Evolutionary conservation across 495 filamentous ascomycete genomes (phyloP).

Genomic region (Penicillium verhagenii): DNA sequence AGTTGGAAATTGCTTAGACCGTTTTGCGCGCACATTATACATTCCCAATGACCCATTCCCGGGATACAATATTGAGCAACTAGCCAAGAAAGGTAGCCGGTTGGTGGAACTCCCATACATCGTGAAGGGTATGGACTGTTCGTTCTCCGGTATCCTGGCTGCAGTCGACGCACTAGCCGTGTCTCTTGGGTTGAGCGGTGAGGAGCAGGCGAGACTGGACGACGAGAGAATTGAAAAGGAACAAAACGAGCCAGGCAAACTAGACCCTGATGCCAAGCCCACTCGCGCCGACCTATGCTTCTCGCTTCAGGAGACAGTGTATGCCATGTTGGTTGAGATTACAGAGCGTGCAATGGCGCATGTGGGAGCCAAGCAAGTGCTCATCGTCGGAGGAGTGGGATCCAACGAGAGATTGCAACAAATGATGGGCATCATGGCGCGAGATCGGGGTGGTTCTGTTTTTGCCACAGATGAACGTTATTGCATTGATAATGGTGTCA

Average conservation of each 20-base stretch:
- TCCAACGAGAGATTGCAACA: constrained; percentile 93
- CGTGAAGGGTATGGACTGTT: constrained; percentile 98
- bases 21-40: constrained; percentile 84
- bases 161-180: constrained; percentile 75
- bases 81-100: constrained; percentile 74
- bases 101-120: constrained; percentile 90
- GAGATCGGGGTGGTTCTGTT: constrained; percentile 81
- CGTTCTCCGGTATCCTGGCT: constrained; percentile 87
- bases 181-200: constrained; percentile 49
- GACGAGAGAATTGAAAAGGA: constrained; percentile 27
- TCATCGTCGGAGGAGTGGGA: constrained; percentile 98
- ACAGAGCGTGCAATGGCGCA: constrained; percentile 99
- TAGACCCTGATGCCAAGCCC: constrained; percentile 40
- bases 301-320: constrained; percentile 91
- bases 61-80: constrained; percentile 96
- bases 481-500: constrained; percentile 99
- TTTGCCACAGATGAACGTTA: constrained; percentile 96
- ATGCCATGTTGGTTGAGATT: constrained; percentile 96
- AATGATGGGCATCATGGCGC: constrained; percentile 98
- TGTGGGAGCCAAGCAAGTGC: constrained; percentile 83
- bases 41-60: constrained; percentile 96
- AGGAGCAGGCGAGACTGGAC: constrained; percentile 37
- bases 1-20: constrained; percentile 94
- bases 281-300: constrained; percentile 91
- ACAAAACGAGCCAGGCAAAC: not conserved